Conservation (phyloP, 768 basidiomycete genomes). For the Podaxis sp. region DNA sequence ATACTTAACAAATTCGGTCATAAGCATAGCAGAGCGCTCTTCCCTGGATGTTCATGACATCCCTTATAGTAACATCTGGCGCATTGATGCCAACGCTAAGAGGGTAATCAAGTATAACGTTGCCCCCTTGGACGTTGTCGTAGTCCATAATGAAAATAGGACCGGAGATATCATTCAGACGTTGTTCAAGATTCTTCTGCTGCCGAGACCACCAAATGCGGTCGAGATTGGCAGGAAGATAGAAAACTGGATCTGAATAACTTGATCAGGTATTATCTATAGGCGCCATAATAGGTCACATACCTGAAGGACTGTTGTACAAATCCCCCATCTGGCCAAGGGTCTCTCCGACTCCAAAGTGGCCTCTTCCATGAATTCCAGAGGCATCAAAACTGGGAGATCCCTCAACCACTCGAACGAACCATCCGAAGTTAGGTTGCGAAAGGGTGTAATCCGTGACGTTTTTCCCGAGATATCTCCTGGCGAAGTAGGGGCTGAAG, state of each 20-base stretch:
- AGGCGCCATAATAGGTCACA: neutral
- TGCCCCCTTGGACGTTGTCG: constrained; percentile 19
- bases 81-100: constrained; percentile 23
- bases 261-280: neutral
- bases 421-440: constrained; percentile 21
- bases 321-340: neutral
- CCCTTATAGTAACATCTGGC: neutral
- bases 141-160: constrained; percentile 22
- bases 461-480: constrained; percentile 17
- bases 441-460: constrained; percentile 16
- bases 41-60: neutral
- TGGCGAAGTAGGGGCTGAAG: constrained; percentile 22
- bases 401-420: constrained; percentile 20
- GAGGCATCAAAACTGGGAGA: constrained; percentile 8
- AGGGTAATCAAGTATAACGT: constrained; percentile 24
- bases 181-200: neutral
- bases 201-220: neutral
- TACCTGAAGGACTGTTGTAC: neutral
- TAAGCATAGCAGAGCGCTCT: neutral
- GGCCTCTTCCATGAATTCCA: neutral
- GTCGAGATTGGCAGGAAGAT: neutral
- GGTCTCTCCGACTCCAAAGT: neutral
- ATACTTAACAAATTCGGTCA: neutral
- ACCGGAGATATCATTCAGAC: constrained; percentile 25
- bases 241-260: neutral